Evolutionary conservation across 164 flowering plant species (phyloP).

Genomic region (Chloranthus sessilifolius): DNA sequence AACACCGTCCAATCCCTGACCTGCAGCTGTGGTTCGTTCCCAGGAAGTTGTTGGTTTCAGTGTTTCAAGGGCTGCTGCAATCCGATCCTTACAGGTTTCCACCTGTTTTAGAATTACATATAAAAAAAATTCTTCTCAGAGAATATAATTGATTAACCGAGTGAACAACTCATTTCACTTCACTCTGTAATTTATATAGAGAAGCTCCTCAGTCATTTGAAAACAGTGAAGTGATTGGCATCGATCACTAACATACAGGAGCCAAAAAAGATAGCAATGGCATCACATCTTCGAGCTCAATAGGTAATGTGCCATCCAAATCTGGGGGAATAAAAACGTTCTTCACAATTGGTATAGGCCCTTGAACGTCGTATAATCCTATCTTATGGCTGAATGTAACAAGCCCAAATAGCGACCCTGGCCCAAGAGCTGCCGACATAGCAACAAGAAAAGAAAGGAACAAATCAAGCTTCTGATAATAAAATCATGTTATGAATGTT

Average conservation of each 20-base stretch:
- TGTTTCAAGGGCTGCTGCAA: constrained; percentile 89
- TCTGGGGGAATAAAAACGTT: constrained; percentile 85
- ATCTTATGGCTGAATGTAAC: constrained; percentile 95
- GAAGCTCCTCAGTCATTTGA: background rate
- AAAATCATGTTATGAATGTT: background rate
- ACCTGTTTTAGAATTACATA: constrained; percentile 52
- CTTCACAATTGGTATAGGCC: constrained; percentile 93
- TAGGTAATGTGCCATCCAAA: constrained; percentile 43
- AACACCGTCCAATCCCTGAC: constrained; percentile 82
- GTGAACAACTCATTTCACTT: background rate
- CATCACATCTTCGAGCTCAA: constrained; percentile 95
- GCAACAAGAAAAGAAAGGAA: background rate
- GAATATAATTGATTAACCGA: too few relatives aligned
- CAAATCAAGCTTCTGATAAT: background rate
- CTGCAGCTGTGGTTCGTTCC: constrained; percentile 78
- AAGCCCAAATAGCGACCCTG: constrained; percentile 93
- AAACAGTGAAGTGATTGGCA: constrained; percentile 1
- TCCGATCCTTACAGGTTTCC: constrained; percentile 91
- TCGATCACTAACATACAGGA: constrained; percentile 56
- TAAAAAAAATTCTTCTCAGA: too few relatives aligned
- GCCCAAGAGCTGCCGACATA: constrained; percentile 64
- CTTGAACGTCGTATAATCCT: constrained; percentile 97
- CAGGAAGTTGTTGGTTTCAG: constrained; percentile 88
- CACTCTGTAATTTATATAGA: background rate
- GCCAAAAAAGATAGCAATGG: constrained; percentile 88